Base-by-base conservation (phyloP, 805 yeast species). In the Torulaspora indica region DNA sequence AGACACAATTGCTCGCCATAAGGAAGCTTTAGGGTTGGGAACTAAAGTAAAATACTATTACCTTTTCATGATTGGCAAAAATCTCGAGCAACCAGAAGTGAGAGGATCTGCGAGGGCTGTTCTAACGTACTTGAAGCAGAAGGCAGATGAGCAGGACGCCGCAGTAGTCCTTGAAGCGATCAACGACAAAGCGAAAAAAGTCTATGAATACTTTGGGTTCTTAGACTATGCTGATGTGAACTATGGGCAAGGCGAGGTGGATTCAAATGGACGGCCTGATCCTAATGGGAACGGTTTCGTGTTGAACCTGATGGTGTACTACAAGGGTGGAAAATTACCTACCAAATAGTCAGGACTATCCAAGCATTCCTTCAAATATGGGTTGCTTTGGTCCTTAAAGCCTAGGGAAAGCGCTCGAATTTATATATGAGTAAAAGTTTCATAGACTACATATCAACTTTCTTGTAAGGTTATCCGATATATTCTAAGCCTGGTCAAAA, bases 111-210 rank as follows among this genome's bases (percentile, higher is more conserved):
- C 64, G 9, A 58, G 64, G 35, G 54, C 59, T 14, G 57, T 65
- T 30, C 54, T 65, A 37, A 55, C 58, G 13, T 45, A 53, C 13
- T 61, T 57, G 47, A 61, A 57, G 35, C 38, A 42, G 14, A 53
- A 53, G 38, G 68, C 69, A 1, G 67, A 65, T 35, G 40, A 41
- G 7, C 61, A 55, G 17, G 53, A 56, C 24, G 50, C 54, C 35
- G 68, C 69, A 7, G 48, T 64, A 23, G 62, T 61, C n/a, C 47
- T 65, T 27, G 69, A 65, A 42, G 66, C 67, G 10, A 65, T 65
- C 31, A 47, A 52, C 25, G 64, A 60, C 23, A 57, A 57, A 35
- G 67, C 68, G 13, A 63, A 47, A 33, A 44, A 52, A 8, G 66
- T 65, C 17, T 65, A 65, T 36, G 67, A 64, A 47, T 61, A 64